Evolutionary conservation across 1,284 basidiomycete genomes (phyloP).

Genomic region (Sanghuangporus sanghuang): DNA sequence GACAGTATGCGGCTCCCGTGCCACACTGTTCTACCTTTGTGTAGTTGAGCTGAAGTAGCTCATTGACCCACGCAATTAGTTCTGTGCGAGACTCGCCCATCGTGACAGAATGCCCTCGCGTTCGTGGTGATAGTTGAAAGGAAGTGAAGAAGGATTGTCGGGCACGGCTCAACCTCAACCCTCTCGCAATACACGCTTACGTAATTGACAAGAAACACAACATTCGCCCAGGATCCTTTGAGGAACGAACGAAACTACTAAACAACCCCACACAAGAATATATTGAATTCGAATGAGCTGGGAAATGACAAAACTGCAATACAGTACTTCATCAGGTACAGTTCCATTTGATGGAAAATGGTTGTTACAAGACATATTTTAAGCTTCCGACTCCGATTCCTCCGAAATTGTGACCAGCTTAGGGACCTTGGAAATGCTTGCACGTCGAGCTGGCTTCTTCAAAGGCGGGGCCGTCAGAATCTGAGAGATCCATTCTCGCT

Average conservation of each 20-base stretch:
- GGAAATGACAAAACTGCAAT: too few species aligned
- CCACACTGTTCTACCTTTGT: conserved; percentile 96
- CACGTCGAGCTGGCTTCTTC: not conserved
- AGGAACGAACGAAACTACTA: too few species aligned
- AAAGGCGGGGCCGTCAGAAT: not conserved
- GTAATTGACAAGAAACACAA: not conserved
- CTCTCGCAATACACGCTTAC: not conserved
- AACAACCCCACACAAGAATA: too few species aligned
- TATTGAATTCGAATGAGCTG: too few species aligned
- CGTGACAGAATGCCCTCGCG: not conserved
- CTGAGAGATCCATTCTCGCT: not conserved
- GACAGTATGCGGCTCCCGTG: conserved; percentile 85
- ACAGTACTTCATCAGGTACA: too few species aligned
- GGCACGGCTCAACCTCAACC: not conserved
- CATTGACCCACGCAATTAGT: conserved; percentile 90
- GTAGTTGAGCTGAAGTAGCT: conserved; percentile 86
- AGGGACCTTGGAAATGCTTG: too few species aligned
- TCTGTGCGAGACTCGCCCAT: conserved; percentile 76
- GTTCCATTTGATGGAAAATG: too few species aligned
- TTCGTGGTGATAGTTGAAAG: not conserved
- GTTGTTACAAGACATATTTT: too few species aligned
- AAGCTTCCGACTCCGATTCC: too few species aligned
- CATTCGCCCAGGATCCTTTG: not conserved
- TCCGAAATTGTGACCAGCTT: too few species aligned
- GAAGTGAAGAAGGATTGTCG: not conserved